Conservation (phyloP, 352 stramenopile genomes). For the Pythium myriotylum region DNA sequence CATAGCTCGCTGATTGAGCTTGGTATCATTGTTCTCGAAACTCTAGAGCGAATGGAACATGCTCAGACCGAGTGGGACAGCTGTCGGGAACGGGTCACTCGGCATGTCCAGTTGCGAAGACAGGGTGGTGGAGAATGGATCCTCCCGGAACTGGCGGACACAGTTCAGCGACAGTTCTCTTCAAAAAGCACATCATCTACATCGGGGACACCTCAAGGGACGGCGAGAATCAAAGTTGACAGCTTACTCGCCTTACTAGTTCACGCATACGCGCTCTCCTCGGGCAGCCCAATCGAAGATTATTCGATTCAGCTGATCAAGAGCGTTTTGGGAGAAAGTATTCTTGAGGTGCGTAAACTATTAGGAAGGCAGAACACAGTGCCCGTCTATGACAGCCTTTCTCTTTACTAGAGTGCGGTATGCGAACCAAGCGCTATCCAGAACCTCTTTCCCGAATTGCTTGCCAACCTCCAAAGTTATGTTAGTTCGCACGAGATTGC, state of each 20-base stretch:
- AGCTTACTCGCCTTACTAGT: constrained; percentile 62
- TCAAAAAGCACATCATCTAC: constrained; percentile 1
- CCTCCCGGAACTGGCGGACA: constrained; percentile 65
- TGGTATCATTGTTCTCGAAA: constrained; percentile 73
- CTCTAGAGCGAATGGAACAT: constrained; percentile 69
- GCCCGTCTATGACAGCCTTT: too few relatives aligned
- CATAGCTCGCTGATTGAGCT: constrained; percentile 70
- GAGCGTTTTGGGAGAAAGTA: constrained; percentile 46
- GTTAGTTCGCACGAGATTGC: too few relatives aligned
- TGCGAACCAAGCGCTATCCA: constrained; percentile 2
- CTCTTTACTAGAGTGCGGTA: constrained; percentile 3
- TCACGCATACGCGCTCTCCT: constrained; percentile 65
- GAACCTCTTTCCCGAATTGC: constrained; percentile 5
- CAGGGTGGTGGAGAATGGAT: constrained; percentile 66
- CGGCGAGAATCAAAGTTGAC: background rate
- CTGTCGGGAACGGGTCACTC: constrained; percentile 45
- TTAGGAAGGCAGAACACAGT: too few relatives aligned
- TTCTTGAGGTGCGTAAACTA: constrained; percentile 62
- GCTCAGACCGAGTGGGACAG: constrained; percentile 52
- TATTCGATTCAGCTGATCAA: constrained; percentile 72
- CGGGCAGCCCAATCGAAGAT: constrained; percentile 49
- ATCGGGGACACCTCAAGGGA: constrained; percentile 17
- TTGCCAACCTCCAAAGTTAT: background rate
- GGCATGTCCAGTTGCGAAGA: constrained; percentile 55
- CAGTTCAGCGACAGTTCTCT: constrained; percentile 52